Conservation (phyloP, 495 filamentous ascomycete genomes). For the Aspergillus incahuasiensis region DNA sequence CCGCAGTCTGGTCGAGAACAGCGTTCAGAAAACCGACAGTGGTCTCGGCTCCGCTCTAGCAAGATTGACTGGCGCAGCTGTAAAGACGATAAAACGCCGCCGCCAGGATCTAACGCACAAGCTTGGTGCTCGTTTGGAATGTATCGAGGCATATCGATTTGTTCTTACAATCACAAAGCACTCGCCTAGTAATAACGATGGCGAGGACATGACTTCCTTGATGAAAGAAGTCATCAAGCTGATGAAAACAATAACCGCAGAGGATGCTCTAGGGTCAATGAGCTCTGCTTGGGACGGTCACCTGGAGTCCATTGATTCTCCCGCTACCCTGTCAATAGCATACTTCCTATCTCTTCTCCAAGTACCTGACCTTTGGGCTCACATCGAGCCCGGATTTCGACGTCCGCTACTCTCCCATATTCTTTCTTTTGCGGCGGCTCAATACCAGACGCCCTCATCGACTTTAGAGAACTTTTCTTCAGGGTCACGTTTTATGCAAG, state of each 20-base stretch:
- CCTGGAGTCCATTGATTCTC: conserved; percentile 30
- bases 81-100: conserved; percentile 30
- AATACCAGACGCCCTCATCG: conserved; percentile 27
- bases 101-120: conserved; percentile 27
- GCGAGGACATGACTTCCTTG: conserved; percentile 22
- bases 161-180: conserved; percentile 26
- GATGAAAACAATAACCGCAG: conserved; percentile 24
- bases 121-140: conserved; percentile 29
- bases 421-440: conserved; percentile 32
- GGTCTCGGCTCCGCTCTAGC: conserved; percentile 16
- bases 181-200: conserved; percentile 12
- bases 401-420: conserved; percentile 33
- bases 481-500: conserved; percentile 35
- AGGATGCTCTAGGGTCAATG: conserved; percentile 29
- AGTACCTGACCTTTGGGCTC: conserved; percentile 31
- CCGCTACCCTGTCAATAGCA: conserved; percentile 28
- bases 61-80: conserved; percentile 22
- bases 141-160: conserved; percentile 41
- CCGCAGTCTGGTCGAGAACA: conserved; percentile 33
- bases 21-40: conserved; percentile 19
- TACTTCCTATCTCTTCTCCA: conserved; percentile 35
- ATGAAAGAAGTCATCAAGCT: conserved; percentile 29
- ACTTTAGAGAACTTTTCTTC: conserved; percentile 26
- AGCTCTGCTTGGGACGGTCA: conserved; percentile 38
- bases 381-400: conserved; percentile 24